Evolutionary conservation across 495 filamentous ascomycete genomes (phyloP).

Genomic region (Aspergillus cavernicola): DNA sequence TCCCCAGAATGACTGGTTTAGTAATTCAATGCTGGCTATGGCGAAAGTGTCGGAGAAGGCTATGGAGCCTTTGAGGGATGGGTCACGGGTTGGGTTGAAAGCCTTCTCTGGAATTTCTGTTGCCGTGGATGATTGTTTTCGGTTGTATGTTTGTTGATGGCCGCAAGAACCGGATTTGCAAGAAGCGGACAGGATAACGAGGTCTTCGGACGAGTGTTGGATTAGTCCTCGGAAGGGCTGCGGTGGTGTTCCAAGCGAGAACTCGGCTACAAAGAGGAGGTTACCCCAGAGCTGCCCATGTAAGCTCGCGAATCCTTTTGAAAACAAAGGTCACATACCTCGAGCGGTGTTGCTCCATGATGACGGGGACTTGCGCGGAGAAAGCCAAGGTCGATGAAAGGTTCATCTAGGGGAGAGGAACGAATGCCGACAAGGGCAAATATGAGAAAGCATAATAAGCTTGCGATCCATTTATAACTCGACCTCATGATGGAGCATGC

Average conservation of each 20-base stretch:
- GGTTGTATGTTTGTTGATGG: not conserved
- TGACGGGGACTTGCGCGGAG: not conserved
- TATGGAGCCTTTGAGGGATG: not conserved
- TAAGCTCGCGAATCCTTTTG: not conserved
- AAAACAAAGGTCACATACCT: not conserved
- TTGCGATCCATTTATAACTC: not conserved
- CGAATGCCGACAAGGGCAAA: not conserved
- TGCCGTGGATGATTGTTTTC: conserved; percentile 1
- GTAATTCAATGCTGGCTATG: not conserved
- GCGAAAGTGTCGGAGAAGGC: conserved; percentile 1
- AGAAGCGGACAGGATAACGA: not conserved
- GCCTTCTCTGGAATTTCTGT: not conserved
- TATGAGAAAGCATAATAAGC: not conserved
- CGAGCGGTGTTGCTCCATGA: not conserved
- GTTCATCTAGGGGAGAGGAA: too few relatives aligned
- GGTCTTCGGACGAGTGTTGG: not conserved
- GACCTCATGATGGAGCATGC: not conserved
- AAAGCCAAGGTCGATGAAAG: not conserved
- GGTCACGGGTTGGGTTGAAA: not conserved
- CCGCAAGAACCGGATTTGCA: not conserved
- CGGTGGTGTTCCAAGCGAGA: not conserved
- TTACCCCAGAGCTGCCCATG: not conserved
- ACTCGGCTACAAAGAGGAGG: not conserved
- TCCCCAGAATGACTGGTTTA: not conserved
- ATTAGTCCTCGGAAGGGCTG: not conserved